Evolutionary conservation across 108 stramenopile genomes (phyloP).

Genomic region (Stephanodiscus triporus): DNA sequence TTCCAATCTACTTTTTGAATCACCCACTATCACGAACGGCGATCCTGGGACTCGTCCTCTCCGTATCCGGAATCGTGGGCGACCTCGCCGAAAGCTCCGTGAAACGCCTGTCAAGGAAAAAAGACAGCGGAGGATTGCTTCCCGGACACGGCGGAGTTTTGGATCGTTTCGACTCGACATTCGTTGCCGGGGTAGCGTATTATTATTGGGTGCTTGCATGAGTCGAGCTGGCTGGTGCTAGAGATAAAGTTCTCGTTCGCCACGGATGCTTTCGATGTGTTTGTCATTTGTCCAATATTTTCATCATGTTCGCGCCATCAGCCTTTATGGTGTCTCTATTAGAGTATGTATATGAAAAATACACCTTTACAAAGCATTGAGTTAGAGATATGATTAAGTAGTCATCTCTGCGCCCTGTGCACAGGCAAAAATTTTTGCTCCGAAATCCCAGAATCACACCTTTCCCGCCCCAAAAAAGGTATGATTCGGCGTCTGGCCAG

Average conservation of each 20-base stretch:
- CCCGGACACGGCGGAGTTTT: slow-evolving; percentile 88
- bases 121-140: slow-evolving; percentile 75
- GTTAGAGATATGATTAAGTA: too few relatives aligned
- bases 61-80: slow-evolving; percentile 70
- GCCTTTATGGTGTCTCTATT: too few relatives aligned
- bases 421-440: too few relatives aligned
- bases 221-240: not conserved
- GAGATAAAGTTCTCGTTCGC: not conserved
- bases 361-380: too few relatives aligned
- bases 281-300: too few relatives aligned
- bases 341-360: too few relatives aligned
- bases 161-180: slow-evolving; percentile 85
- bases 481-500: too few relatives aligned
- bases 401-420: too few relatives aligned
- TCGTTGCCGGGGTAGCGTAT: slow-evolving; percentile 72
- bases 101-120: slow-evolving; percentile 66
- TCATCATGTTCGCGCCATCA: too few relatives aligned
- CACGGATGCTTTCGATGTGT: too few relatives aligned
- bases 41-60: slow-evolving; percentile 56
- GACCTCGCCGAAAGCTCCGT: slow-evolving; percentile 80
- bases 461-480: too few relatives aligned
- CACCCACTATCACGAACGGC: slow-evolving; percentile 23
- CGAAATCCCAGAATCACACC: too few relatives aligned
- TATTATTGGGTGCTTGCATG: slow-evolving; percentile 37
- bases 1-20: slow-evolving; percentile 9